phyloP scores from a whole-genome alignment of 352 stramenopile species.

The Pythium rishiriense region DNA sequence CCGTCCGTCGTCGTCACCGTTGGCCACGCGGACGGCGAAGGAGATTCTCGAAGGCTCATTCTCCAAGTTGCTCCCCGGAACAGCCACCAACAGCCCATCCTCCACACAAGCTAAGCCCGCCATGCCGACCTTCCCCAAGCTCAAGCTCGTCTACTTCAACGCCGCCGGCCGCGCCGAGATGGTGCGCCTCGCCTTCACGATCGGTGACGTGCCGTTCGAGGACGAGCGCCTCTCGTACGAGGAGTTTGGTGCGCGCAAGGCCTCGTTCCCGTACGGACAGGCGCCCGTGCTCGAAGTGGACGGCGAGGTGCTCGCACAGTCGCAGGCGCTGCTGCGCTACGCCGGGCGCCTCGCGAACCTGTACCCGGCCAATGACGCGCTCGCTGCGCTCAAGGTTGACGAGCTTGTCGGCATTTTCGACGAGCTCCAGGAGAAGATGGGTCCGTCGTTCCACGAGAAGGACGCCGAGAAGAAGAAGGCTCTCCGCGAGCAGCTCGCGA shows the following conservation, averaged over 20 bases:
- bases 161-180: slow-evolving; percentile 35
- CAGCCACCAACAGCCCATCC: background rate
- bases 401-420: slow-evolving; percentile 35
- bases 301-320: slow-evolving; percentile 33
- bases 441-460: slow-evolving; percentile 29
- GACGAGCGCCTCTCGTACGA: slow-evolving; percentile 35
- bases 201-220: slow-evolving; percentile 40
- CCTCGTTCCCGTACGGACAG: slow-evolving; percentile 34
- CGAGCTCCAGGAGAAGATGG: slow-evolving; percentile 27
- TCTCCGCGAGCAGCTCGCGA: slow-evolving; percentile 37
- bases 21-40: background rate
- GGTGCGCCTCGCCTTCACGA: slow-evolving; percentile 33
- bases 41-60: slow-evolving; percentile 1
- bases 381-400: slow-evolving; percentile 34
- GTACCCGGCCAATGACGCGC: slow-evolving; percentile 36
- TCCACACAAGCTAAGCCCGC: too few relatives aligned
- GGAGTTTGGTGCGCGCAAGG: slow-evolving; percentile 35
- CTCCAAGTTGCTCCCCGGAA: slow-evolving; percentile 7
- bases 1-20: background rate
- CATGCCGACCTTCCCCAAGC: slow-evolving; percentile 28
- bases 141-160: slow-evolving; percentile 48
- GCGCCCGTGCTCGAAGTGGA: slow-evolving; percentile 37
- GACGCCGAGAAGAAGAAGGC: slow-evolving; percentile 35
- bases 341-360: slow-evolving; percentile 36
- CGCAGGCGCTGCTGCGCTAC: slow-evolving; percentile 40